phyloP scores from a whole-genome alignment of 495 filamentous ascomycete species.

The Cercophora scortea region DNA sequence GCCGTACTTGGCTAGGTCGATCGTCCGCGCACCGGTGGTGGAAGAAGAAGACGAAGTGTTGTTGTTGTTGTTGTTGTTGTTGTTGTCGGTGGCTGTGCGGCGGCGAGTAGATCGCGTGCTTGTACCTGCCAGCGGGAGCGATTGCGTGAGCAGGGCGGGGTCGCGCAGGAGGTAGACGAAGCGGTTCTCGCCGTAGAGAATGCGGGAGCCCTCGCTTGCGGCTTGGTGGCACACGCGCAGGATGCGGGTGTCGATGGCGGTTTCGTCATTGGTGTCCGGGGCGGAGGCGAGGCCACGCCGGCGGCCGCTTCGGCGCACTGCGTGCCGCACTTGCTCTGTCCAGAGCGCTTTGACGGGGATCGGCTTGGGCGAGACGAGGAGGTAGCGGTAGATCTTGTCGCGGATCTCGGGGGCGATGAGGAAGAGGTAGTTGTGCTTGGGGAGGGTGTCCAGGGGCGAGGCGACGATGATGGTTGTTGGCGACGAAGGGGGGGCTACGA shows the following conservation, averaged over 20 bases:
- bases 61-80: background rate
- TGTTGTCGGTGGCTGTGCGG: background rate
- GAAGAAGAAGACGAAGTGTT: too few species aligned
- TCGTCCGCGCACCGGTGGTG: background rate
- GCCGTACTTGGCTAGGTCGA: conserved; percentile 27
- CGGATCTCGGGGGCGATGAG: conserved; percentile 25
- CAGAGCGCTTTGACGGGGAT: conserved; percentile 28
- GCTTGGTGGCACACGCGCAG: conserved; percentile 21
- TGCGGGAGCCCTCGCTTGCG: conserved; percentile 16
- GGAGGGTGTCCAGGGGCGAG: too few species aligned
- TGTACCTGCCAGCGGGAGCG: too few species aligned
- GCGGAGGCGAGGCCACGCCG: background rate
- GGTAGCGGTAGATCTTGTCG: conserved; percentile 24
- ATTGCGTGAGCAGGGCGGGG: background rate
- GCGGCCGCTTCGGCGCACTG: conserved; percentile 3
- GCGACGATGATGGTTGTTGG: too few species aligned
- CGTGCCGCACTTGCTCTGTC: conserved; percentile 14
- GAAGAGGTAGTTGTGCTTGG: conserved; percentile 8
- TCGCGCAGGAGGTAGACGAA: conserved; percentile 35
- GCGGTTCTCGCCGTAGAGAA: conserved; percentile 34
- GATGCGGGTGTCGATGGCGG: conserved; percentile 20
- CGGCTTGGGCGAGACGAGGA: conserved; percentile 24
- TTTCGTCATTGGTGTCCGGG: background rate
- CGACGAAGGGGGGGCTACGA: too few species aligned
- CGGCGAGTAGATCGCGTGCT: too few species aligned